Evolutionary conservation across 345 rosid genomes (phyloP).

Genomic region (Cardamine resedifolia): DNA sequence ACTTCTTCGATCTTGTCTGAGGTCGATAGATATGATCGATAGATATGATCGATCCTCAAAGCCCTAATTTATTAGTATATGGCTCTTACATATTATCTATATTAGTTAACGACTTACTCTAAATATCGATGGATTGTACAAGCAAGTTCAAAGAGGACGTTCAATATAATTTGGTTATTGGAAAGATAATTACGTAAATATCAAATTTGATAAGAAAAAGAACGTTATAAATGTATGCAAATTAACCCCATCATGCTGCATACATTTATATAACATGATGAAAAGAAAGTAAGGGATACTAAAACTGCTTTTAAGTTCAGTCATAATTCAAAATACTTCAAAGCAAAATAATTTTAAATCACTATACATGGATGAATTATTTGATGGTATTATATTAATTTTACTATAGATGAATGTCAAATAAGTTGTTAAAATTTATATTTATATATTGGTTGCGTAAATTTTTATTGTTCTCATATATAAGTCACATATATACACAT

Average conservation of each 20-base stretch:
- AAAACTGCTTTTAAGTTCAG: neutral
- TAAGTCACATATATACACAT: too few relatives aligned
- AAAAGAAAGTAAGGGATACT: neutral
- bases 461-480: neutral
- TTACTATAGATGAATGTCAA: neutral
- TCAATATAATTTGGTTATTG: neutral
- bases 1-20: slow-evolving; percentile 23
- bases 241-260: neutral
- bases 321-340: too few relatives aligned
- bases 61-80: neutral
- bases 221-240: neutral
- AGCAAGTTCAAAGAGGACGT: neutral
- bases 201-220: neutral
- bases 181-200: neutral
- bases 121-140: neutral
- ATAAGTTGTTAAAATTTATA: neutral
- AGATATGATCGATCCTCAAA: slow-evolving; percentile 22
- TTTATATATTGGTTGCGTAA: neutral
- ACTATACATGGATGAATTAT: neutral
- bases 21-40: slow-evolving; percentile 23
- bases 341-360: neutral
- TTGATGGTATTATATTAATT: neutral
- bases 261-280: neutral
- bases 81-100: neutral
- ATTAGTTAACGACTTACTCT: neutral